Evolutionary conservation across 2,329 filamentous ascomycete species (phyloP).

Genomic region (Ilyonectria mors-panacis): DNA sequence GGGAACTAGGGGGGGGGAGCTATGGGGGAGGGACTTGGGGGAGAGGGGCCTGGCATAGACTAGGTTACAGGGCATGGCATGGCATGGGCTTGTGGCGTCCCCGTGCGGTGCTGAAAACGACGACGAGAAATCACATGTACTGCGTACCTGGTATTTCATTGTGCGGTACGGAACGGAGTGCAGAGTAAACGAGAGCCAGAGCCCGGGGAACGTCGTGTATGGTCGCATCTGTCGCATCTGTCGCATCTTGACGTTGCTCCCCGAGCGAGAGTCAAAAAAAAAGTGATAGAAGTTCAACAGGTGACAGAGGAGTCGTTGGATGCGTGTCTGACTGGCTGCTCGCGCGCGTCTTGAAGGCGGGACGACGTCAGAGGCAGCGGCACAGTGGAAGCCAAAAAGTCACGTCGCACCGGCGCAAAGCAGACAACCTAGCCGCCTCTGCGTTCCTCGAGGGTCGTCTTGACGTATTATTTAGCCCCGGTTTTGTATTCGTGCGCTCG

Average conservation of each 20-base stretch:
- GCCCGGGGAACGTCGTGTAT: no score
- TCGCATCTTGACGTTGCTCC: not conserved
- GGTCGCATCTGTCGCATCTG: no score
- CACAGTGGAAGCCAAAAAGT: not conserved
- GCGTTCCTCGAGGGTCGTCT: no score
- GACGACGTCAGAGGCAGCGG: slow-evolving; percentile 1
- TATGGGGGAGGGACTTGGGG: no score
- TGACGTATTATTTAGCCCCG: no score
- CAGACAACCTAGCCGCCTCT: no score
- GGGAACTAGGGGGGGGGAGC: no score
- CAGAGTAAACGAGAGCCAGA: no score
- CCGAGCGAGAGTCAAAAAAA: not conserved
- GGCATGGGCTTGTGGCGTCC: not conserved
- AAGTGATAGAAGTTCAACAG: not conserved
- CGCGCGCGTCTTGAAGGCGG: not conserved
- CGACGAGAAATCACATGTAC: not conserved
- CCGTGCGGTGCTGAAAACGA: not conserved
- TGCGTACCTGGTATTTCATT: no score
- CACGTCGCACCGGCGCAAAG: not conserved
- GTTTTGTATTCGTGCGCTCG: no score
- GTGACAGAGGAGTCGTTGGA: not conserved
- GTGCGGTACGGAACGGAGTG: no score
- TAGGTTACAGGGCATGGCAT: not conserved
- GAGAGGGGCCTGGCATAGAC: not conserved
- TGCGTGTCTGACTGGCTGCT: not conserved